Evolutionary conservation across 1,284 basidiomycete genomes (phyloP).

Genomic region (Sporisorium exsertum): DNA sequence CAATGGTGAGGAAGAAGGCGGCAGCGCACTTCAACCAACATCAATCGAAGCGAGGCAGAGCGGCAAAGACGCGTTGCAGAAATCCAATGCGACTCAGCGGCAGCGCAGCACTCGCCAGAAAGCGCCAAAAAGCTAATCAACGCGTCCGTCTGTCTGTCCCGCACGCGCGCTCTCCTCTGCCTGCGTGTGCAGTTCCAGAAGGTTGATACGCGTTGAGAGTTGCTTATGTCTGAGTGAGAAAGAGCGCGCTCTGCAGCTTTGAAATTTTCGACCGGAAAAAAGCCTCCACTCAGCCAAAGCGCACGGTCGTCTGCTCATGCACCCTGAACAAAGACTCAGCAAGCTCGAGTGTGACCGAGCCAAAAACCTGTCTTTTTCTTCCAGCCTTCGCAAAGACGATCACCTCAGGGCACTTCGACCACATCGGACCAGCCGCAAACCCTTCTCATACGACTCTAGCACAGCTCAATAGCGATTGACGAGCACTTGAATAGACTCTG

Average conservation of each 20-base stretch:
- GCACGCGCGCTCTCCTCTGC: no score
- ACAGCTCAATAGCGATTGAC: constrained; percentile 1
- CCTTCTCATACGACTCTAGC: neutral
- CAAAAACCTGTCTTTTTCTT: neutral
- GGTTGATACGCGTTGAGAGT: neutral
- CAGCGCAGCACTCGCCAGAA: neutral
- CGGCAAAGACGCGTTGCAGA: constrained; percentile 2
- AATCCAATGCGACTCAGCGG: neutral
- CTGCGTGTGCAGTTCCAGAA: no score
- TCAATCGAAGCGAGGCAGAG: neutral
- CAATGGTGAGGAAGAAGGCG: neutral
- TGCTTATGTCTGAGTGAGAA: no score
- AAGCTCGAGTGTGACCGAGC: no score
- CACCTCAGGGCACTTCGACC: neutral
- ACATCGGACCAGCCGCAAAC: constrained; percentile 5
- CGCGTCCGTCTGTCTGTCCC: constrained; percentile 3
- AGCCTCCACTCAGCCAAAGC: constrained; percentile 15
- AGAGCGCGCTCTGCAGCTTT: neutral
- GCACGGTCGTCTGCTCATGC: no score
- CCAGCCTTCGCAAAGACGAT: neutral
- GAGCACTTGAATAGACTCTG: no score
- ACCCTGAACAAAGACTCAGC: no score
- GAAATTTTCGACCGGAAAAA: neutral
- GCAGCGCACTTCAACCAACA: neutral
- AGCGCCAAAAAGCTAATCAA: no score